These are phyloP conservation scores for Nigrograna mackinnonii DNA, from an alignment of 2,329 filamentous ascomycete species.

Conservation along the genomic window DNA sequence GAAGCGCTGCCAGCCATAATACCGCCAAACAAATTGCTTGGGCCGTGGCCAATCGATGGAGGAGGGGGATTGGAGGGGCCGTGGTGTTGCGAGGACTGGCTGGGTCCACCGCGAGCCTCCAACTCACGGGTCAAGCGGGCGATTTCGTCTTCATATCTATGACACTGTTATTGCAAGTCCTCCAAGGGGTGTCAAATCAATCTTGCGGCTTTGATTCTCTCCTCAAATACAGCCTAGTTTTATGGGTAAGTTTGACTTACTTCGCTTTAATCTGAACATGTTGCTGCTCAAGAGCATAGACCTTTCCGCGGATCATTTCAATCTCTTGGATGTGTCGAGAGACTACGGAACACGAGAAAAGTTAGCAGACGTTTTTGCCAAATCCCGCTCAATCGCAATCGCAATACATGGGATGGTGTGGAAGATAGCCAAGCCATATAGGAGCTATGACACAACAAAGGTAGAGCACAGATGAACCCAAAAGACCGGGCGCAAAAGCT, in stretches of 20 bases:
- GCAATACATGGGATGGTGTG: too few species aligned
- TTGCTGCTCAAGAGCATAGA: constrained; percentile 88
- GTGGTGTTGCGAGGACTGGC: constrained; percentile 73
- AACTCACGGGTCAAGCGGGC: constrained; percentile 84
- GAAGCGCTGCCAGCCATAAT: constrained; percentile 90
- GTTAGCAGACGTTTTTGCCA: too few species aligned
- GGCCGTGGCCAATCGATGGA: constrained; percentile 81
- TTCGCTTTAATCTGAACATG: constrained; percentile 90
- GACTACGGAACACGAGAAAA: constrained; percentile 66
- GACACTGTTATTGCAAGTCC: not conserved
- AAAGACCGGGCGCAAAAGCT: too few species aligned
- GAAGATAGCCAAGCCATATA: too few species aligned
- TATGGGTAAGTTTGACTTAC: too few species aligned
- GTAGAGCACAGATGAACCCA: too few species aligned
- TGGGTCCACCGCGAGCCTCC: constrained; percentile 68
- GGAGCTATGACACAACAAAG: too few species aligned
- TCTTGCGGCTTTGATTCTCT: too few species aligned
- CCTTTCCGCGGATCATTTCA: constrained; percentile 89
- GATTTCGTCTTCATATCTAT: constrained; percentile 95
- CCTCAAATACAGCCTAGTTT: too few species aligned
- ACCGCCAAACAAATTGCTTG: constrained; percentile 88
- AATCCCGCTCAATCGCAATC: too few species aligned
- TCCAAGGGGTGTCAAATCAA: not conserved
- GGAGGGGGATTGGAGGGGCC: constrained; percentile 84
- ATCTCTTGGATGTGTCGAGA: constrained; percentile 91